Conservation (phyloP, 257 asterid genomes). For the Lantana camara region DNA sequence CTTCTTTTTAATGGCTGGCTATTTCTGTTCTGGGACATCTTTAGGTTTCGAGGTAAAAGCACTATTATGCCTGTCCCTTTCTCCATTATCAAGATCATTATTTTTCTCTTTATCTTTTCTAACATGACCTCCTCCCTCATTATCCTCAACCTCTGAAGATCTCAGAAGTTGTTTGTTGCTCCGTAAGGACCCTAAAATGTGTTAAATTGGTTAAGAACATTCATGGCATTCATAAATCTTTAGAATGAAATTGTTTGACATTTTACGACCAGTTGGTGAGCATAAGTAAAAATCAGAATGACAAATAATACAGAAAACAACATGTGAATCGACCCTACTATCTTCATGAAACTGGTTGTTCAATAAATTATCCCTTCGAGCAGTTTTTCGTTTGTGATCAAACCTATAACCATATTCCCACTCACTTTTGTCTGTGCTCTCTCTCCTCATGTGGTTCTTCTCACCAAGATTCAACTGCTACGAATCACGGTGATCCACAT, state of each 20-base stretch:
- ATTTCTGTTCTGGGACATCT: conserved; percentile 48
- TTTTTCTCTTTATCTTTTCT: conserved; percentile 36
- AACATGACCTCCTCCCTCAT: conserved; percentile 40
- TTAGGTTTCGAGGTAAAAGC: conserved; percentile 38
- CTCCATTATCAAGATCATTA: conserved; percentile 39
- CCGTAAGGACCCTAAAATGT: no score
- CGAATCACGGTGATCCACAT: conserved; percentile 39
- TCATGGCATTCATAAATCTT: no score
- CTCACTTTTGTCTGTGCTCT: conserved; percentile 42
- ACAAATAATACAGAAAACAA: neutral
- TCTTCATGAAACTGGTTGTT: conserved; percentile 46
- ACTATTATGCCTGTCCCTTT: conserved; percentile 46
- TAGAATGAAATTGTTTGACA: conserved; percentile 1
- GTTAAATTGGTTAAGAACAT: no score
- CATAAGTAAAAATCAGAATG: neutral
- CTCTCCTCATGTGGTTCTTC: conserved; percentile 40
- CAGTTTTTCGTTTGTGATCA: conserved; percentile 39
- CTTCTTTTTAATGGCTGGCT: conserved; percentile 54
- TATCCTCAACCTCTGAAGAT: conserved; percentile 36
- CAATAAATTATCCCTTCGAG: conserved; percentile 39
- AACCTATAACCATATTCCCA: conserved; percentile 37
- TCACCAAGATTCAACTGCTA: conserved; percentile 41
- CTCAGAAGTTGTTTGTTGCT: conserved; percentile 25
- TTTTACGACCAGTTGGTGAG: neutral
- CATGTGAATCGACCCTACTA: conserved; percentile 12